phyloP scores from a whole-genome alignment of 106 monocot species.

The Vanilla planifolia region DNA sequence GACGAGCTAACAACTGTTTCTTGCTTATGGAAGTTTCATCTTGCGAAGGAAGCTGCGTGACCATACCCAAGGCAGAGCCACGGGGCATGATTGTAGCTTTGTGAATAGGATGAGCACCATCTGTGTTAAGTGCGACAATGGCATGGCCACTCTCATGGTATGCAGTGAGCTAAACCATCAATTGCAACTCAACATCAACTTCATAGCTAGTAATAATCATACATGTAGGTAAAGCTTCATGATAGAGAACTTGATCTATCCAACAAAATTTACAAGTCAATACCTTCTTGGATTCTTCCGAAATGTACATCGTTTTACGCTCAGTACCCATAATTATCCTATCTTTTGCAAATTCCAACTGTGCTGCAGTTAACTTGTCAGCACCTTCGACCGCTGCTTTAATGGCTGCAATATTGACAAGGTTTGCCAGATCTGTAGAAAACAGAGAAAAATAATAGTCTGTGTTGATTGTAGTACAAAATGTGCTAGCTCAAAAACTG shows the following conservation, averaged over 20 bases:
- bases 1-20: conserved; percentile 83
- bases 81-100: conserved; percentile 95
- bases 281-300: conserved; percentile 95
- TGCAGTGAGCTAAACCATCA: conserved; percentile 69
- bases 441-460: neutral
- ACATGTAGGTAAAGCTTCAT: neutral
- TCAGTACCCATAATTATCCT: conserved; percentile 97
- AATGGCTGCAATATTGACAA: conserved; percentile 96
- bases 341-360: conserved; percentile 92
- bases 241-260: neutral
- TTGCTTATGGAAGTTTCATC: conserved; percentile 95
- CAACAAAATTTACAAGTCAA: neutral
- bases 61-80: conserved; percentile 95
- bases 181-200: neutral
- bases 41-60: conserved; percentile 87
- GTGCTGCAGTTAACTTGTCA: conserved; percentile 53
- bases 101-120: conserved; percentile 92
- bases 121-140: conserved; percentile 87
- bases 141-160: conserved; percentile 99
- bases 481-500: no score
- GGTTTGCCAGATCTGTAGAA: conserved; percentile 78
- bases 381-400: conserved; percentile 95
- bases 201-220: neutral
- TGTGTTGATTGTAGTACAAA: neutral
- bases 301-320: conserved; percentile 79